These are phyloP conservation scores for Seiridium cupressi DNA, from an alignment of 2,329 filamentous ascomycete genomes.

Conservation along the genomic window DNA sequence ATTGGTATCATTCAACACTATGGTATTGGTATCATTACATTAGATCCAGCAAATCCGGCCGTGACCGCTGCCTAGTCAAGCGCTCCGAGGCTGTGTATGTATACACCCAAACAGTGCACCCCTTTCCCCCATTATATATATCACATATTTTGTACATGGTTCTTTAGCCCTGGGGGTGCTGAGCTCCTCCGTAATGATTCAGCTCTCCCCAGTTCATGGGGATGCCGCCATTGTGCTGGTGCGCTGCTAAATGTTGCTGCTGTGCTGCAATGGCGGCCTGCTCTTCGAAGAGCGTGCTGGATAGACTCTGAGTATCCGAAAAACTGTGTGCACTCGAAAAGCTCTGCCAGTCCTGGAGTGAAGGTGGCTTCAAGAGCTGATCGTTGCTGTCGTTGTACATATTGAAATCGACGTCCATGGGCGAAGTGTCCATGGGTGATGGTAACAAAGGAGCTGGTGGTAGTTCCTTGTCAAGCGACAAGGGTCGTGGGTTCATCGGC, in stretches of 20 bases:
- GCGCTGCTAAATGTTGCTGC: conserved; percentile 1
- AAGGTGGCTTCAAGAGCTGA: conserved; percentile 11
- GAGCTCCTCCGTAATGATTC: conserved; percentile 6
- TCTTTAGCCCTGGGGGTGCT: neutral
- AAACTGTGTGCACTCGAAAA: conserved; percentile 9
- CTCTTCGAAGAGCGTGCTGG: conserved; percentile 12
- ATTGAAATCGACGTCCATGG: conserved; percentile 14
- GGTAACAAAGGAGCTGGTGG: conserved; percentile 13
- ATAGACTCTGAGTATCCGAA: conserved; percentile 10
- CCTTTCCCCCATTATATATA: neutral
- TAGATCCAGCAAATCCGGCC: conserved; percentile 1
- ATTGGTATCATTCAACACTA: neutral
- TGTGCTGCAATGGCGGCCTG: conserved; percentile 10
- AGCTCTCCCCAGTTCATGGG: conserved; percentile 10
- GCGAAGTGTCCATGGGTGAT: conserved; percentile 9
- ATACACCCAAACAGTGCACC: neutral
- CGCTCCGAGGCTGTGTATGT: neutral
- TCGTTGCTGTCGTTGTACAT: conserved; percentile 9
- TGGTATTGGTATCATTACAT: conserved; percentile 8
- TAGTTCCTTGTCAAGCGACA: conserved; percentile 15
- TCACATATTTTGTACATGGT: neutral
- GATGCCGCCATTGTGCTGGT: conserved; percentile 4
- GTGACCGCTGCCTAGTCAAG: neutral
- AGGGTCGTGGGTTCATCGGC: conserved; percentile 4
- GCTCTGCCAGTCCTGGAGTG: conserved; percentile 13